Evolutionary conservation across 176 grass and related monocot genomes (phyloP), one percentile per base, ranked within the genome.

Genomic region (barley (Hordeum vulgare)): DNA sequence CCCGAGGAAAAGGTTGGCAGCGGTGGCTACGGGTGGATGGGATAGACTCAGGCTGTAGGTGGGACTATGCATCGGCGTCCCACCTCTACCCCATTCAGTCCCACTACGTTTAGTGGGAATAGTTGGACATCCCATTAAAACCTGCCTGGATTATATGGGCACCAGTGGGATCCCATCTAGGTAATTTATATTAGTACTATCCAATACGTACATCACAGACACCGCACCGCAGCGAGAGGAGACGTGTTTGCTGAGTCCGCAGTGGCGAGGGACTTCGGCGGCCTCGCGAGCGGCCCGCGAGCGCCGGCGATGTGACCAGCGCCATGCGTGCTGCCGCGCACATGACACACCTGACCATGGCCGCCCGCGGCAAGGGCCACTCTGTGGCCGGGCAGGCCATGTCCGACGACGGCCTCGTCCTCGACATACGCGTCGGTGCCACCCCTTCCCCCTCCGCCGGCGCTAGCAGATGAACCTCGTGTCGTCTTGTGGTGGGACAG

Each of bases 371-470:
- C 2, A 98, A 98, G 87, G 96, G 96, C 1, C 96, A 98, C 96
- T 98, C 92, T 20, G 85, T 98, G 17, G 51, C 79, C 0, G 96
- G 96, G 1, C 93, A 98, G 79, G 93, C 96, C 56, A 90, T 74
- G 71, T 44, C 96, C 4, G 80, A 85, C 2, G 93, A 89, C 8
- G 96, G 96, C 0, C 80, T 98, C 2, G 96, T 99, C 4, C 89
- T 99, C 20, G 91, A 99, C 86, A 99, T 99, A 93, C 96, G 96
- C 21, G 76, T 87, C n/a, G n/a, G n/a, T n/a, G n/a, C n/a, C n/a
- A n/a, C n/a, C n/a, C n/a, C n/a, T n/a, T n/a, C n/a, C n/a, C n/a
- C n/a, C n/a, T n/a, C n/a, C n/a, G n/a, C 33, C 63, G 84, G 14
- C 65, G 72, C 35, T 49, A 61, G 84, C 67, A 87, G 71, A 74